These are phyloP conservation scores for Talaromyces piceae DNA, from an alignment of 2,329 filamentous ascomycete genomes.

Conservation along the genomic window DNA sequence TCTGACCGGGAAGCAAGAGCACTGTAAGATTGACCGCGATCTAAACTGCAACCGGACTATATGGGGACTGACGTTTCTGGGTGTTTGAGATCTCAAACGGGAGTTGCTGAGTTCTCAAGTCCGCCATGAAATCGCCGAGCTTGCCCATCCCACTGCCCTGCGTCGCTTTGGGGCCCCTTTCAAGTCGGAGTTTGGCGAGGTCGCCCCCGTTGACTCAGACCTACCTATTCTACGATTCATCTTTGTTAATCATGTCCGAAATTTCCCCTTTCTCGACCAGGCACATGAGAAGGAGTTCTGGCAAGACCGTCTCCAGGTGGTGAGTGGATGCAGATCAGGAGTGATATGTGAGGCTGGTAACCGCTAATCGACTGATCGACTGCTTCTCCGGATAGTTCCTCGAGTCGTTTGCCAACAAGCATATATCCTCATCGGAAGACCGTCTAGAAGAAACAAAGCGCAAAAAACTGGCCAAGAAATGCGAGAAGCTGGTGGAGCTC, in stretches of 20 bases:
- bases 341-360: neutral
- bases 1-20: slow-evolving; percentile 94
- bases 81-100: slow-evolving; percentile 72
- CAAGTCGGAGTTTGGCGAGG: slow-evolving; percentile 83
- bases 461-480: slow-evolving; percentile 83
- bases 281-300: slow-evolving; percentile 98
- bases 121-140: slow-evolving; percentile 79
- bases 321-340: slow-evolving; percentile 44
- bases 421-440: slow-evolving; percentile 95
- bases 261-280: slow-evolving; percentile 96
- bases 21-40: slow-evolving; percentile 57
- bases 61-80: slow-evolving; percentile 5
- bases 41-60: neutral
- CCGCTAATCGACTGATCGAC: slow-evolving; percentile 7
- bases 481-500: slow-evolving; percentile 89
- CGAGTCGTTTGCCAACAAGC: slow-evolving; percentile 93
- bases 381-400: slow-evolving; percentile 59
- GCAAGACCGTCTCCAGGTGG: slow-evolving; percentile 95
- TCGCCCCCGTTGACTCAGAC: slow-evolving; percentile 87
- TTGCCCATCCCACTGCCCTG: slow-evolving; percentile 89
- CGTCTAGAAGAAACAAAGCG: slow-evolving; percentile 93
- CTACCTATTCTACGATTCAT: slow-evolving; percentile 91
- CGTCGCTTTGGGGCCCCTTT: slow-evolving; percentile 95
- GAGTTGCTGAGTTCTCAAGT: slow-evolving; percentile 90
- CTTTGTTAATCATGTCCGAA: slow-evolving; percentile 94